Percentiles rank a stretch among this genome's conserved stretches.
Conservation (phyloP, 495 filamentous ascomycete species). For the Annulohypoxylon moriforme region DNA sequence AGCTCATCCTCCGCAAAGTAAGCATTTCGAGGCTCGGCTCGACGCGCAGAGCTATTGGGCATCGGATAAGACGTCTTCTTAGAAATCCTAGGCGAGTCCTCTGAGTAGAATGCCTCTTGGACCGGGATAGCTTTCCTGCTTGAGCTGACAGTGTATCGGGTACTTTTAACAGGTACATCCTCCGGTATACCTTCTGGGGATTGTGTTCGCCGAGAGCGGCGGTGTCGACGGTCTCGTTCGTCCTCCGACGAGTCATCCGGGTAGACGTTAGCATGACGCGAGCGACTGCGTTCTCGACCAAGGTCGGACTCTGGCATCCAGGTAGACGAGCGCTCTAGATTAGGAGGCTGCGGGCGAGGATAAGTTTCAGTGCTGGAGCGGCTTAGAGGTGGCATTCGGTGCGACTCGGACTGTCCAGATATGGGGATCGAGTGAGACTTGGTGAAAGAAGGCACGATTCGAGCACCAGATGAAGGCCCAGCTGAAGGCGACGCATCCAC, state of each 20-base stretch:
- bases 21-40: slow-evolving; percentile 17
- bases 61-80: slow-evolving; percentile 35
- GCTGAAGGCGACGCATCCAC: slow-evolving; percentile 39
- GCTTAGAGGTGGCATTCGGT: slow-evolving; percentile 35
- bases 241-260: slow-evolving; percentile 44
- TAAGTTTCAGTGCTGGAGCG: slow-evolving; percentile 41
- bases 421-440: slow-evolving; percentile 54
- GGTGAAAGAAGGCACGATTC: slow-evolving; percentile 44
- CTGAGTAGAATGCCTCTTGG: too few relatives aligned
- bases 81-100: slow-evolving; percentile 35
- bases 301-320: slow-evolving; percentile 35
- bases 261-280: slow-evolving; percentile 33
- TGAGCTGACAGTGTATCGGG: slow-evolving; percentile 31
- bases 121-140: slow-evolving; percentile 32
- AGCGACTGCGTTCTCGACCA: slow-evolving; percentile 44
- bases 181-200: slow-evolving; percentile 40
- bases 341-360: slow-evolving; percentile 31
- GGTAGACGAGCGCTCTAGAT: slow-evolving; percentile 38
- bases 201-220: slow-evolving; percentile 40
- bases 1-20: slow-evolving; percentile 35
- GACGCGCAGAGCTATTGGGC: slow-evolving; percentile 43
- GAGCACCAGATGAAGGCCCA: slow-evolving; percentile 30
- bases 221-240: slow-evolving; percentile 43
- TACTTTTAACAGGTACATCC: slow-evolving; percentile 16
- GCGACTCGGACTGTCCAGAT: slow-evolving; percentile 41